Evolutionary conservation across 192 early-diverging fungal genomes (phyloP), one percentile per base, ranked within the genome.

Genomic region (Jimgerdemannia flammicorona): DNA sequence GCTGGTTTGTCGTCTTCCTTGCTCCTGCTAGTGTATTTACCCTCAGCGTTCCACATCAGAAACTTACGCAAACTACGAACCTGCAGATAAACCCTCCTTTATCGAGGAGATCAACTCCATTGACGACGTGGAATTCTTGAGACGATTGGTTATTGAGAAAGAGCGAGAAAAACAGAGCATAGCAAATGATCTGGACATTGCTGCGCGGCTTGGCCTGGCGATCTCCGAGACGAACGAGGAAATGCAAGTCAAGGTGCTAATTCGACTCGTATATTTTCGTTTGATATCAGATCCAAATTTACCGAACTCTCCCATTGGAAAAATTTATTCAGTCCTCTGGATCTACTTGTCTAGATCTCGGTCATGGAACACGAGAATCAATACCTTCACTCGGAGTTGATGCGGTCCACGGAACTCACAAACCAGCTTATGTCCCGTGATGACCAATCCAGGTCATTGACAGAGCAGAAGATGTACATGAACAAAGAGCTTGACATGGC

Each of bases 181-280:
- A 14, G 83, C 83, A 3, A 79, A 80, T 40, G 85, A 90, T 69
- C 66, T 90, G 40, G 87, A 90, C 64, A 81, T 87, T 29, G 88
- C 88, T 29, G 88, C 88, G 10, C 81, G 87, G n/a, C 76, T 90
- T 42, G 88, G 88, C n/a, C 72, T 90, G 6, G 88, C 80, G 42
- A 83, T 90, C 17, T 87, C 84, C 18, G 82, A 84, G 76, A 79
- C 80, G 67, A 86, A 86, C 64, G 84, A 86, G 76, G 82, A 87
- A 29, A 77, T 87, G 64, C 84, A 86, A 75, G 74, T 84, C 40
- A 86, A 87, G 72, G 81, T 29, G 29, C 29, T 0, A 29, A 29
- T 29, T 29, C 29, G 29, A 29, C 29, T 29, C 29, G n/a, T n/a
- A n/a, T n/a, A n/a, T n/a, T n/a, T n/a, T 83, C 74, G 29, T 20